phyloP scores from a whole-genome alignment of 2,329 filamentous ascomycete species.

The Colletotrichum caudatum region DNA sequence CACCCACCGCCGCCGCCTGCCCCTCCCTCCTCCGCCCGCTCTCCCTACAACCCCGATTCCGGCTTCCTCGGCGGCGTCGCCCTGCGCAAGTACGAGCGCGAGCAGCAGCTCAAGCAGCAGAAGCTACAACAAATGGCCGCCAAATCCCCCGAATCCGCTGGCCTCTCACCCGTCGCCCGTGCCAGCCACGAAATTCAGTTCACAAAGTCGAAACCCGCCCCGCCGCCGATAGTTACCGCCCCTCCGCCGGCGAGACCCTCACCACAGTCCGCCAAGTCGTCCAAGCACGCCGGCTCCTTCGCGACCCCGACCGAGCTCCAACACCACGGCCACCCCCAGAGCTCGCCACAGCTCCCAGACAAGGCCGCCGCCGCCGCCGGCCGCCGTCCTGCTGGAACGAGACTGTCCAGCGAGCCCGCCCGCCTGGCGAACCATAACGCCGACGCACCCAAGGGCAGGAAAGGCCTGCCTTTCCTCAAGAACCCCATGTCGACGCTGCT shows the following conservation, averaged over 20 bases:
- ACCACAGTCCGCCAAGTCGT: conserved; percentile 47
- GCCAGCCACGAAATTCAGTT: conserved; percentile 46
- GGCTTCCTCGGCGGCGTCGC: conserved; percentile 69
- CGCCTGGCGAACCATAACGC: conserved; percentile 48
- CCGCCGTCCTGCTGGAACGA: conserved; percentile 58
- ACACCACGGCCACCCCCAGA: conserved; percentile 20
- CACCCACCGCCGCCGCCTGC: conserved; percentile 45
- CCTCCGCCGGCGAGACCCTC: conserved; percentile 47
- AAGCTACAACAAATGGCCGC: conserved; percentile 33
- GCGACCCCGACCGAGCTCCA: conserved; percentile 64
- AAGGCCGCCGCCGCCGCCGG: conserved; percentile 48
- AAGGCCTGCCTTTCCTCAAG: conserved; percentile 68
- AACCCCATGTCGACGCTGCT: conserved; percentile 71
- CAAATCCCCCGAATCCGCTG: conserved; percentile 29
- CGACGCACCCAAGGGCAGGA: conserved; percentile 62
- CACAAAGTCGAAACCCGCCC: conserved; percentile 49
- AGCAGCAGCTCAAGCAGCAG: conserved; percentile 45
- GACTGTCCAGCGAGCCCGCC: conserved; percentile 54
- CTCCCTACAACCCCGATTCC: conserved; percentile 53
- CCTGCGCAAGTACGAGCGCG: conserved; percentile 63
- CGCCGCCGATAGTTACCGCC: conserved; percentile 53
- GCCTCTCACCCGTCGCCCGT: neutral
- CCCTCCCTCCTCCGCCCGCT: conserved; percentile 48
- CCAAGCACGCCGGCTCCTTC: conserved; percentile 58
- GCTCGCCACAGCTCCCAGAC: conserved; percentile 9